Evolutionary conservation across 1,284 basidiomycete genomes (phyloP).

Genomic region (Heterobasidion irregulare): DNA sequence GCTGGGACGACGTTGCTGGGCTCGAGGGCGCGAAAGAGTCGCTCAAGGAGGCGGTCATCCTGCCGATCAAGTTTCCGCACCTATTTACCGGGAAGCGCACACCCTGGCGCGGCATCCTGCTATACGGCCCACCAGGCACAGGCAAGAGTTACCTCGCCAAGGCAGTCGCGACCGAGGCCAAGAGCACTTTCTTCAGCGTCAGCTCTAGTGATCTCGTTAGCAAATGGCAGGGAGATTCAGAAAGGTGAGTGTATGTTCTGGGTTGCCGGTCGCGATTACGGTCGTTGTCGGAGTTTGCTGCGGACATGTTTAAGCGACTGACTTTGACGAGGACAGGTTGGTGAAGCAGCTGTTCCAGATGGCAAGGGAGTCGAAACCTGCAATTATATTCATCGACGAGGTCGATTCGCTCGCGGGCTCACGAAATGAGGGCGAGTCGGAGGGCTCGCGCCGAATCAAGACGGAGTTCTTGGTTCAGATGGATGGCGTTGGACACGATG

Average conservation of each 20-base stretch:
- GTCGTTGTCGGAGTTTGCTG: neutral
- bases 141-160: conserved; percentile 95
- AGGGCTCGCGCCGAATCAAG: conserved; percentile 94
- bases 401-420: conserved; percentile 95
- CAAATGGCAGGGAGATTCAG: conserved; percentile 99
- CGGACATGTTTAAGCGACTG: neutral
- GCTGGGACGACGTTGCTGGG: conserved; percentile 98
- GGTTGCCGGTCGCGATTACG: neutral
- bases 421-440: conserved; percentile 92
- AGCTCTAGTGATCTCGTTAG: conserved; percentile 94
- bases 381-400: conserved; percentile 99
- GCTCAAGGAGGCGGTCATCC: conserved; percentile 95
- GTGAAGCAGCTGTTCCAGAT: conserved; percentile 97
- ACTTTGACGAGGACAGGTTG: conserved; percentile 42
- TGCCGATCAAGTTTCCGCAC: conserved; percentile 98
- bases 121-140: conserved; percentile 96
- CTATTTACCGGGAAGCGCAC: conserved; percentile 97
- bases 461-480: conserved; percentile 98
- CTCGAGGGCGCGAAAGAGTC: conserved; percentile 93
- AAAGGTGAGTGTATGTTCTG: conserved; percentile 52
- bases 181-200: conserved; percentile 98
- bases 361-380: conserved; percentile 93
- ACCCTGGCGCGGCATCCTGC: conserved; percentile 91
- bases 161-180: conserved; percentile 97
- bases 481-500: conserved; percentile 98